Percentiles rank a stretch among this genome's conserved stretches.
phyloP scores from a whole-genome alignment of 225 moss, liverwort and hornwort species.

The Pseudoscleropodium purum region DNA sequence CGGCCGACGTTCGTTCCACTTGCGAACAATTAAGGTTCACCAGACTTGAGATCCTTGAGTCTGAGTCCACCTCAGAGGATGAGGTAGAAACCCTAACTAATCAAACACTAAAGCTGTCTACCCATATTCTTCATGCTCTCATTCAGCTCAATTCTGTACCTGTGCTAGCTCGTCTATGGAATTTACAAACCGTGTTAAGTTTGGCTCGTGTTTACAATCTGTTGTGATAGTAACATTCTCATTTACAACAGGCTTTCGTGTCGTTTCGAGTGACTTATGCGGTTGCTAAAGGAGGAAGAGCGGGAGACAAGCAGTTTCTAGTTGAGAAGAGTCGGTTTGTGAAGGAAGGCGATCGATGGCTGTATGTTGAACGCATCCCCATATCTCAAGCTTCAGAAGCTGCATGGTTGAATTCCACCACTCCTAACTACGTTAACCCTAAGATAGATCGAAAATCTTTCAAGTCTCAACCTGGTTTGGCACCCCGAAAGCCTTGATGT shows the following conservation, averaged over 20 bases:
- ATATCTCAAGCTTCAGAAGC: constrained; percentile 64
- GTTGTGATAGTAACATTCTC: neutral
- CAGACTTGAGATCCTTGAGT: constrained; percentile 55
- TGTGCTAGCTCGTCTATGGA: neutral
- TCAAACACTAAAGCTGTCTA: neutral
- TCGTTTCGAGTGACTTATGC: constrained; percentile 65
- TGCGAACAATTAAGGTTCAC: constrained; percentile 65
- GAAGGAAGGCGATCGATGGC: constrained; percentile 55
- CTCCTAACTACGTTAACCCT: constrained; percentile 26
- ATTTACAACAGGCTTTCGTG: constrained; percentile 39
- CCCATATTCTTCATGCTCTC: neutral
- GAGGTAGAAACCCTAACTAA: constrained; percentile 29
- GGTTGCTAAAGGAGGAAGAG: constrained; percentile 61
- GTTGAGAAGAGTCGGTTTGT: constrained; percentile 69
- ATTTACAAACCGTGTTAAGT: neutral
- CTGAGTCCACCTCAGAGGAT: constrained; percentile 33
- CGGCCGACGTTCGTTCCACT: constrained; percentile 63
- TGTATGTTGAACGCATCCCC: constrained; percentile 43
- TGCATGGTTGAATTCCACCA: constrained; percentile 51
- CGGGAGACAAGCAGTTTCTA: constrained; percentile 57
- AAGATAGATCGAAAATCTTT: constrained; percentile 35
- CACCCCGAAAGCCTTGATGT: constrained; percentile 10
- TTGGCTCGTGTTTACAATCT: neutral
- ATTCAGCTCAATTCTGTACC: neutral
- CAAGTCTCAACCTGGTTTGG: constrained; percentile 22